phyloP scores from a whole-genome alignment of 2,329 filamentous ascomycete species.

The Ceratocystis variospora region DNA sequence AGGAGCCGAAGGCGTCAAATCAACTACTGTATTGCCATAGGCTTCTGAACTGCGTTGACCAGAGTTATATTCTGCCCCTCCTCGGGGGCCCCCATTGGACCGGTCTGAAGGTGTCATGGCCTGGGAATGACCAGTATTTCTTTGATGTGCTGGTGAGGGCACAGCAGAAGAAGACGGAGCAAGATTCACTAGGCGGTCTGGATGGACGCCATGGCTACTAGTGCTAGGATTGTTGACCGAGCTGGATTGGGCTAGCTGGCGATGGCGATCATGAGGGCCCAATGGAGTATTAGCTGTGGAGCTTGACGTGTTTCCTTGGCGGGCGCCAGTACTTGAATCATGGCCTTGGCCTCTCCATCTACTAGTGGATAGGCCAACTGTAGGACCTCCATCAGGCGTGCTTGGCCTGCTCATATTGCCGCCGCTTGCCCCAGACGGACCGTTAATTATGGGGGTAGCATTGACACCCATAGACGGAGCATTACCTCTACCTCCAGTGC shows the following conservation, averaged over 20 bases:
- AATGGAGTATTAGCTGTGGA: background rate
- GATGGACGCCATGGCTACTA: slow-evolving; percentile 11
- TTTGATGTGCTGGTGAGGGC: slow-evolving; percentile 1
- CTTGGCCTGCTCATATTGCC: background rate
- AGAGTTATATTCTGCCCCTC: background rate
- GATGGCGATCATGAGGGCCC: slow-evolving; percentile 14
- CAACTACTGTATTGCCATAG: slow-evolving; percentile 5
- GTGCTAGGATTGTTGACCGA: background rate
- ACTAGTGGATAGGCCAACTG: slow-evolving; percentile 10
- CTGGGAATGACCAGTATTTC: background rate
- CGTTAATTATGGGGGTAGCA: background rate
- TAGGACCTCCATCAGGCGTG: slow-evolving; percentile 1
- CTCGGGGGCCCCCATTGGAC: background rate
- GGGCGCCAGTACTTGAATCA: background rate
- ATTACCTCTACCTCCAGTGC: slow-evolving; percentile 2
- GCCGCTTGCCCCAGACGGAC: background rate
- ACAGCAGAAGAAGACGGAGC: background rate
- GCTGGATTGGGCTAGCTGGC: slow-evolving; percentile 3
- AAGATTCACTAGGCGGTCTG: slow-evolving; percentile 13
- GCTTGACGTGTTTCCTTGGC: slow-evolving; percentile 4
- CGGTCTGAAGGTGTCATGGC: background rate
- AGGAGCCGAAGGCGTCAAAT: background rate
- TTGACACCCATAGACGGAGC: slow-evolving; percentile 2
- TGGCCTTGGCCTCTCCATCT: slow-evolving; percentile 12
- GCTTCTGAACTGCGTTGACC: background rate